These are phyloP conservation scores for Coemansia sp. DNA, from an alignment of 192 early-diverging fungal genomes.

Conservation along the genomic window DNA sequence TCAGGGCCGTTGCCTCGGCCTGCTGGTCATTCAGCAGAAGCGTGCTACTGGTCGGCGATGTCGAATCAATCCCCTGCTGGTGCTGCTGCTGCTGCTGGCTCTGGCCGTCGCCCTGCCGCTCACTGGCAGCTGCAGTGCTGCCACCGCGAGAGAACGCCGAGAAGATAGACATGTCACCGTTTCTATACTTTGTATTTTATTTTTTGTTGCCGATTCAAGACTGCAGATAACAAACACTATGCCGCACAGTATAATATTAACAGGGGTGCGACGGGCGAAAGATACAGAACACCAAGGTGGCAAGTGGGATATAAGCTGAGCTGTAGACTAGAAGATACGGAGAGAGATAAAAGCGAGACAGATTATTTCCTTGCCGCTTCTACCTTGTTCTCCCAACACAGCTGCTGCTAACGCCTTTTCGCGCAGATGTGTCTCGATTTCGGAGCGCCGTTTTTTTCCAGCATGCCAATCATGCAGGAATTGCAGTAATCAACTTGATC, in stretches of 20 bases:
- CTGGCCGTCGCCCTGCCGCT: slow-evolving; percentile 4
- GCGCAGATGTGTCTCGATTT: neutral
- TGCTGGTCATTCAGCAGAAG: slow-evolving; percentile 14
- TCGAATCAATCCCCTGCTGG: slow-evolving; percentile 8
- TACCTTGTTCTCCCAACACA: no score
- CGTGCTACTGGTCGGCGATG: slow-evolving; percentile 10
- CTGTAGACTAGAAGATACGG: neutral
- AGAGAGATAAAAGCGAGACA: neutral
- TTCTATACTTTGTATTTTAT: no score
- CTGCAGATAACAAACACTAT: neutral
- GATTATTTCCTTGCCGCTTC: neutral
- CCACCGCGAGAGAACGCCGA: slow-evolving; percentile 42
- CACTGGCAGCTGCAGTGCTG: no score
- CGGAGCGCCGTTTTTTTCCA: neutral
- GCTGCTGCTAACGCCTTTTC: no score
- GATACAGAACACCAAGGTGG: neutral
- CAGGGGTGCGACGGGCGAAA: neutral
- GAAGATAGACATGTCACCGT: slow-evolving; percentile 52
- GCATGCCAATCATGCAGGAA: neutral
- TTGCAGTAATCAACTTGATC: neutral
- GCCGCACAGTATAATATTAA: neutral
- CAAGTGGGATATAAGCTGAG: neutral
- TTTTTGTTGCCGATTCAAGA: neutral
- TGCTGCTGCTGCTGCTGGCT: slow-evolving; percentile 33
- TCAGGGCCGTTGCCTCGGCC: no score